Conservation (phyloP, 495 filamentous ascomycete genomes). For the Copromyces sp. region DNA sequence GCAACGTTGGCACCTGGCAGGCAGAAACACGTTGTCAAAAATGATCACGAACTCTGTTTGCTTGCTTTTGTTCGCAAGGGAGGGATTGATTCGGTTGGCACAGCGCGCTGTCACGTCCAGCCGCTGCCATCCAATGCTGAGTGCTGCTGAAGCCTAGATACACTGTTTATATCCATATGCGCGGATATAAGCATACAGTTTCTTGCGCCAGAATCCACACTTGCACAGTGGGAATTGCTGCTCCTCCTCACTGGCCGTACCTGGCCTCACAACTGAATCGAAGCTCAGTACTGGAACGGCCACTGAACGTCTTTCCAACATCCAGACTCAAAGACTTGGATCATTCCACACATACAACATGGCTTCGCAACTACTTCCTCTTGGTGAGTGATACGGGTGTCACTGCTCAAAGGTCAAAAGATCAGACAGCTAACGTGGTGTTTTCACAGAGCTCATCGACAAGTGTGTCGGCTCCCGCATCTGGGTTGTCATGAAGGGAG, state of each 20-base stretch:
- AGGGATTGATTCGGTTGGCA: background rate
- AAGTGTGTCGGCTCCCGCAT: slow-evolving; percentile 96
- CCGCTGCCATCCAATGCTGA: background rate
- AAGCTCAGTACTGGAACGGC: background rate
- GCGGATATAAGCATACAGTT: background rate
- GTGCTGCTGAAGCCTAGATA: background rate
- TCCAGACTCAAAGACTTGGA: slow-evolving; percentile 1
- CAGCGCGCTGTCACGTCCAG: background rate
- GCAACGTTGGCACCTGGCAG: background rate
- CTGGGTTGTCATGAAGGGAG: slow-evolving; percentile 99
- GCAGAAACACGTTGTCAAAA: background rate
- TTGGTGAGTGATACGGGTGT: slow-evolving; percentile 39
- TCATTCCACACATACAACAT: slow-evolving; percentile 30
- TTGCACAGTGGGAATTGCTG: background rate
- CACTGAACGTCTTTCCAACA: background rate
- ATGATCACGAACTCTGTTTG: background rate
- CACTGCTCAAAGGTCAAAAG: background rate
- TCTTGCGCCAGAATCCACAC: background rate
- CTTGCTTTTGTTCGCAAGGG: background rate
- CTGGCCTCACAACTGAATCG: background rate
- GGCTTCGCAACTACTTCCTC: slow-evolving; percentile 72
- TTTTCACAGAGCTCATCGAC: slow-evolving; percentile 79
- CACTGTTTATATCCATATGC: background rate
- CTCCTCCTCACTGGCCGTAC: background rate
- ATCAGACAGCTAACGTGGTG: slow-evolving; percentile 8